Evolutionary conservation across 2,329 filamentous ascomycete genomes (phyloP).

Genomic region (Thielaviopsis euricoi): DNA sequence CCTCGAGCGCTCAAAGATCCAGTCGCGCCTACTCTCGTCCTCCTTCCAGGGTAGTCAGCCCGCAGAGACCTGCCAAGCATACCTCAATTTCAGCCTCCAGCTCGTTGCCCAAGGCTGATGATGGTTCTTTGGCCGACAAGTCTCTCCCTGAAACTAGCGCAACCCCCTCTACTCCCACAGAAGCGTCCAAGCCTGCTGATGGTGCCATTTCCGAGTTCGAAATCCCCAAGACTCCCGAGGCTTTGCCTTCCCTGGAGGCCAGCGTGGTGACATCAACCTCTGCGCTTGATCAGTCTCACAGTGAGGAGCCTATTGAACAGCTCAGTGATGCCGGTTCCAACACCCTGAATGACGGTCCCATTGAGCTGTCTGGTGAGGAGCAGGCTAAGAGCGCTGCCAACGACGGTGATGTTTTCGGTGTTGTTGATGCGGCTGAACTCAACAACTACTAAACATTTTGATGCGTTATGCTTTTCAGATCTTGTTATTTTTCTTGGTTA

Average conservation of each 20-base stretch:
- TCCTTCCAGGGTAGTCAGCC: conserved; percentile 5
- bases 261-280: conserved; percentile 7
- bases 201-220: conserved; percentile 2
- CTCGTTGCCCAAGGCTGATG: background rate
- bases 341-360: background rate
- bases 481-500: background rate
- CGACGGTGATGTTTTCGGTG: conserved; percentile 10
- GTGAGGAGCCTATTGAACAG: background rate
- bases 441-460: conserved; percentile 4
- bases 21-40: conserved; percentile 4
- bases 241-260: conserved; percentile 8
- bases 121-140: background rate
- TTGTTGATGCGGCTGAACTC: conserved; percentile 2
- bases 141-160: background rate
- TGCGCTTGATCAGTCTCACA: background rate
- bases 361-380: background rate
- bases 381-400: background rate
- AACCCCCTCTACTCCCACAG: background rate
- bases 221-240: conserved; percentile 8
- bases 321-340: background rate
- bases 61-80: background rate
- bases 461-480: background rate
- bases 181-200: background rate
- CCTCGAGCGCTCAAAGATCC: conserved; percentile 1
- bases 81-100: background rate